These are phyloP conservation scores for Coniochaeta prunicola DNA, from an alignment of 2,329 filamentous ascomycete species.

Conservation along the genomic window DNA sequence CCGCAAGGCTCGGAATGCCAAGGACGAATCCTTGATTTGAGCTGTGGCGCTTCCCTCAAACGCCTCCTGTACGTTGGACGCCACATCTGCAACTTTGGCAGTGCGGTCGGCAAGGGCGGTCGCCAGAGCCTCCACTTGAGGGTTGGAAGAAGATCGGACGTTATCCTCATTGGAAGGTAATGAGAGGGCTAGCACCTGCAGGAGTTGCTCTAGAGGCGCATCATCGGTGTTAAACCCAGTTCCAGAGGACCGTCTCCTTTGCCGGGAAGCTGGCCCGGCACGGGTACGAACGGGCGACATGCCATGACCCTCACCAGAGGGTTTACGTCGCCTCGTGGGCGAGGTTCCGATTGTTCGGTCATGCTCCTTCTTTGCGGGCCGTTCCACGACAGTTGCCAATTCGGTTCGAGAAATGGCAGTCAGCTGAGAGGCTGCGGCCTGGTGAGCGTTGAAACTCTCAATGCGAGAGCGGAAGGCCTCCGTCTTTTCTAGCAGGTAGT, in stretches of 20 bases:
- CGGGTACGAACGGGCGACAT: slow-evolving; percentile 27
- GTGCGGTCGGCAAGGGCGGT: slow-evolving; percentile 30
- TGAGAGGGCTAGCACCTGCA: slow-evolving; percentile 19
- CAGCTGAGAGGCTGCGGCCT: slow-evolving; percentile 28
- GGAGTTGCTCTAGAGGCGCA: slow-evolving; percentile 37
- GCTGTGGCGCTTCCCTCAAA: slow-evolving; percentile 36
- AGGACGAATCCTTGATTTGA: slow-evolving; percentile 38
- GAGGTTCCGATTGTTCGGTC: slow-evolving; percentile 22
- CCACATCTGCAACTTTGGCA: slow-evolving; percentile 35
- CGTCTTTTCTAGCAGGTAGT: slow-evolving; percentile 41
- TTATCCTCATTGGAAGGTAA: slow-evolving; percentile 6
- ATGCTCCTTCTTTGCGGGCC: slow-evolving; percentile 13
- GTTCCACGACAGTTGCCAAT: slow-evolving; percentile 20
- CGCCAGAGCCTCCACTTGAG: slow-evolving; percentile 15
- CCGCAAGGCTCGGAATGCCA: slow-evolving; percentile 39
- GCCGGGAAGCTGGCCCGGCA: slow-evolving; percentile 15
- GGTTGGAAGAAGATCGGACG: background rate
- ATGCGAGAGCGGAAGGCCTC: slow-evolving; percentile 32
- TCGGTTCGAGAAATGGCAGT: slow-evolving; percentile 36
- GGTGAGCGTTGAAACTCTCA: slow-evolving; percentile 38
- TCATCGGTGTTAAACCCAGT: slow-evolving; percentile 21
- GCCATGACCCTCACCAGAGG: slow-evolving; percentile 9
- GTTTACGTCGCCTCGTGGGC: slow-evolving; percentile 21
- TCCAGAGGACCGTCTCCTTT: slow-evolving; percentile 26
- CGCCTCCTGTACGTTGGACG: slow-evolving; percentile 36